Base-by-base conservation (phyloP, 768 basidiomycete genomes). In the Suillus paluster region DNA sequence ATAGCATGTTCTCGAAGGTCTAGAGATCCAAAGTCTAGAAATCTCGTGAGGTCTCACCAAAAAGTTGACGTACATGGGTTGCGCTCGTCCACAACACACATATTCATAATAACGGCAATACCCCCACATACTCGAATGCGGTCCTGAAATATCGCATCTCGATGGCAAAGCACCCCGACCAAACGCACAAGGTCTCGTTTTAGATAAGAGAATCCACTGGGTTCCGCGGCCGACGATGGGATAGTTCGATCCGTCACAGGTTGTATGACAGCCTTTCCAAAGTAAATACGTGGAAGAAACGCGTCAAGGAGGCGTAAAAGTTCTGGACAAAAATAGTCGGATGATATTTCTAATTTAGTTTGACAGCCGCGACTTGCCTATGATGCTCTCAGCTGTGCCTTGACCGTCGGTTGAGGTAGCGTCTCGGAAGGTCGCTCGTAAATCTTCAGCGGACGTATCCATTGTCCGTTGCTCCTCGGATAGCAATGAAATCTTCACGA, bases 1-100 rank as follows among this genome's bases (percentile, higher is more conserved):
- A 98, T 85, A 2, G 95, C 94, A 71, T 97, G 93, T 77, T 98
- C 96, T 21, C 94, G 89, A 52, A 99, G 78, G 76, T 94, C 96
- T 68, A 23, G 48, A 34, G 1, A 27, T 55, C 17, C 6, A 27
- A 19, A 17, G 6, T 39, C 54, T 34, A 45, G 52, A 58, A 23
- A 34, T 23, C n/a, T 36, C 38, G 23, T 54, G 38, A 36, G 42
- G 36, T 23, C 15, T 56, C 25, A 38, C 33, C 19, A 10, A 33
- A 34, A 27, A n/a, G 21, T 14, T 34, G 8, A 86, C 95, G 76
- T 73, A 97, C 95, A 95, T 42, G 95, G 95, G 75, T 96, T 97
- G 61, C 89, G 79, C 68, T 95, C 95, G 72, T 98, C 95, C 30
- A 94, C 80, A 19, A 93, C 92, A 73, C 94, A 96, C 76, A 95